A percentile compares a stretch with the other conserved stretches of the same genome.
Conservation (phyloP, 192 early-diverging fungal genomes). For the Coemansia sp. region DNA sequence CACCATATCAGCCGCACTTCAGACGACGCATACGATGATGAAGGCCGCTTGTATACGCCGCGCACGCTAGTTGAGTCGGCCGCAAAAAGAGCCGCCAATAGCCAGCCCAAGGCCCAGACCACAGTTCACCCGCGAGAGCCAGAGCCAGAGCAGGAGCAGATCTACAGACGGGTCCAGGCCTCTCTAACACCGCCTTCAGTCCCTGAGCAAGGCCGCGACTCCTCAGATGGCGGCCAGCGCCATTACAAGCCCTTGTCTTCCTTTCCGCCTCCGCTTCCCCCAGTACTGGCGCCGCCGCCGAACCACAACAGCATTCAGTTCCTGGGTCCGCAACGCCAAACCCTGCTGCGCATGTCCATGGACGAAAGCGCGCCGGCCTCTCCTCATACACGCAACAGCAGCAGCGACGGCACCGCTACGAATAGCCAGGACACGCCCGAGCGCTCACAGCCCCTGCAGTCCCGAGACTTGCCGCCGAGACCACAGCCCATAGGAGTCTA, state of each 20-base stretch:
- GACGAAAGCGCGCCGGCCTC: conserved; percentile 26
- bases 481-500: conserved; percentile 34
- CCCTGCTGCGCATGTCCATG: conserved; percentile 45
- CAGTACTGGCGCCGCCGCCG: conserved; percentile 4
- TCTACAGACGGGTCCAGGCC: neutral
- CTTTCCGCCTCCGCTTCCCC: conserved; percentile 11
- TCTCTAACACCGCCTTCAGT: neutral
- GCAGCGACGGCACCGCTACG: conserved; percentile 16
- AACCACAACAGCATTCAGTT: conserved; percentile 44
- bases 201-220: conserved; percentile 40
- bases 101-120: neutral
- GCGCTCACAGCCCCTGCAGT: neutral
- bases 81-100: conserved; percentile 18
- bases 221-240: neutral
- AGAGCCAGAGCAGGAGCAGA: neutral
- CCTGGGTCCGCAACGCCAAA: conserved; percentile 40
- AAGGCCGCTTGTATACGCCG: conserved; percentile 23
- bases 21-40: neutral
- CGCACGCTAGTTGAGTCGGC: conserved; percentile 38
- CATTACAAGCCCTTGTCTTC: neutral
- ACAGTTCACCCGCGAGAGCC: neutral
- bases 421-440: conserved; percentile 10
- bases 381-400: conserved; percentile 8
- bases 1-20: neutral
- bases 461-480: neutral